Evolutionary conservation across 1,284 basidiomycete genomes (phyloP).

Genomic region (Leccinum fallax): DNA sequence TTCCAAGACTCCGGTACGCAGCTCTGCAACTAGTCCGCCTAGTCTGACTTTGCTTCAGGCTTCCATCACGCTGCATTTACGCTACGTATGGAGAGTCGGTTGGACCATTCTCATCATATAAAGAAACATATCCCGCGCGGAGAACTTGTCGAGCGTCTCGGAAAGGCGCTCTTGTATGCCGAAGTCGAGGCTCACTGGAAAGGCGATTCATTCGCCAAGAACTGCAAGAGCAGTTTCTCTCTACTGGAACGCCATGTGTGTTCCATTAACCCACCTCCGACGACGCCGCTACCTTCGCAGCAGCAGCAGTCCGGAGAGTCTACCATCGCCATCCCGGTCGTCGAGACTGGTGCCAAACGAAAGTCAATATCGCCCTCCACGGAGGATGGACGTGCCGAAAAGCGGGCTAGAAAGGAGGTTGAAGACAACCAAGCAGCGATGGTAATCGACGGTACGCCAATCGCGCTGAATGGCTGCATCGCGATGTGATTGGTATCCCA

Average conservation of each 20-base stretch:
- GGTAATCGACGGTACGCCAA: slow-evolving; percentile 38
- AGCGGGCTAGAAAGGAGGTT: slow-evolving; percentile 49
- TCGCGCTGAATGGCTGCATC: background rate
- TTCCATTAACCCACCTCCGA: slow-evolving; percentile 45
- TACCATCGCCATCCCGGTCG: background rate
- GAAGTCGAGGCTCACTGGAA: slow-evolving; percentile 84
- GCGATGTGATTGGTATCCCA: slow-evolving; percentile 1
- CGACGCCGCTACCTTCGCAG: slow-evolving; percentile 27
- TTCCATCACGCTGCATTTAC: slow-evolving; percentile 80
- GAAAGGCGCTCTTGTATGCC: slow-evolving; percentile 79
- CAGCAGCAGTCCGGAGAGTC: slow-evolving; percentile 21
- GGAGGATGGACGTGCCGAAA: slow-evolving; percentile 50
- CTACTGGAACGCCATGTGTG: slow-evolving; percentile 73
- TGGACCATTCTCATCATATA: slow-evolving; percentile 67
- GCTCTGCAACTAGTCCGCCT: background rate
- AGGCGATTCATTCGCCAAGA: slow-evolving; percentile 54
- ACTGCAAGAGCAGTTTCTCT: slow-evolving; percentile 68
- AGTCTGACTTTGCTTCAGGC: slow-evolving; percentile 41
- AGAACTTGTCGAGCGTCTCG: slow-evolving; percentile 77
- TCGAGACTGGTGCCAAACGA: slow-evolving; percentile 42
- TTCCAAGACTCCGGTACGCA: slow-evolving; percentile 73
- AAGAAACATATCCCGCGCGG: slow-evolving; percentile 78
- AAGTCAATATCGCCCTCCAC: slow-evolving; percentile 49
- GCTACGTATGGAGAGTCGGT: slow-evolving; percentile 66
- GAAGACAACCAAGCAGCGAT: slow-evolving; percentile 37